Evolutionary conservation across 768 basidiomycete species (phyloP), one percentile per base, ranked within the genome.

Genomic region (Tylopilus rubrobrunneus): DNA sequence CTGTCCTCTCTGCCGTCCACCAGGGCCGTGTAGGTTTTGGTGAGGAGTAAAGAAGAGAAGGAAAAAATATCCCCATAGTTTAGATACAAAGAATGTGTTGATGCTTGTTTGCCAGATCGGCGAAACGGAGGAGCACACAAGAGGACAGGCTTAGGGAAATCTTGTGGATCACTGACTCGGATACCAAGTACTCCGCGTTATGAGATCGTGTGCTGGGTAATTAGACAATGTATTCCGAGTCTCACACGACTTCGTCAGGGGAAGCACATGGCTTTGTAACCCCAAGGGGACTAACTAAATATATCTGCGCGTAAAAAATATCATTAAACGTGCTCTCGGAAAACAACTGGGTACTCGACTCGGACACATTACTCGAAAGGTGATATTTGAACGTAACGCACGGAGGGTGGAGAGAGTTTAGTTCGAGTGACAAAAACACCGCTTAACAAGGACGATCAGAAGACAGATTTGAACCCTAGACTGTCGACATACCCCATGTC

Each of bases 1-100:
- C 45, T 63, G 66, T 74, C 73, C 73, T 78, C 79, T 78, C 77
- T 76, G 63, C 74, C 70, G 78, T 76, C 67, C 74, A 72, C 74
- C 74, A 64, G 68, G 63, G 63, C 57, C 54, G 57, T 52, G 56
- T 52, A 64, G 61, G 56, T 63, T 78, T 74, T 73, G 76, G 77
- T 80, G 78, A 74, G 78, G 72, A 73, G 58, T 74, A 73, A 76
- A 73, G 71, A 73, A 69, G 65, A 74, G 71, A 67, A 17, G 61
- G 55, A 60, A 47, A 66, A 60, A 48, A 29, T 48, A 63, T 55
- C 23, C 21, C 27, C 29, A 46, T 46, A 55, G 8, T 11, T 23
- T 41, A 42, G 51, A 52, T 43, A 11, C 47, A 50, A 44, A 44
- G 27, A 25, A 27, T 42, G 36, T 69, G 53, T 69, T 69, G 66